Percentiles rank a stretch among this genome's conserved stretches.
phyloP scores from a whole-genome alignment of 129 eudicot genomes.

The Smallanthus sonchifolius region DNA sequence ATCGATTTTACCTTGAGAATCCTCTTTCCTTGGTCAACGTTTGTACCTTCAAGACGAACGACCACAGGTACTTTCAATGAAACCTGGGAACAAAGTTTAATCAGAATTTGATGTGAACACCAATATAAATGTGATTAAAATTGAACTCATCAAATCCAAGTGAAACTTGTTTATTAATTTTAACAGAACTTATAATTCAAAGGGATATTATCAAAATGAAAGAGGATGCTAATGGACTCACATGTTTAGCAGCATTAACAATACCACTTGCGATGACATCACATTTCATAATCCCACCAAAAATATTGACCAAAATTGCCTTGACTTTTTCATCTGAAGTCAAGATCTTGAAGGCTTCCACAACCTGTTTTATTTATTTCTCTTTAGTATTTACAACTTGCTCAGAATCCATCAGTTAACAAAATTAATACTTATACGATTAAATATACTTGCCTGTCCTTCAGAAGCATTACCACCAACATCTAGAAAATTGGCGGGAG shows the following conservation, averaged over 20 bases:
- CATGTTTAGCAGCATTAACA: conserved; percentile 96
- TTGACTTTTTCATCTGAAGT: conserved; percentile 96
- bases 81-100: conserved; percentile 50
- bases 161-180: not conserved
- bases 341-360: conserved; percentile 95
- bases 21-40: conserved; percentile 96
- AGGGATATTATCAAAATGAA: not conserved
- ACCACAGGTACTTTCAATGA: conserved; percentile 84
- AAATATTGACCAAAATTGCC: conserved; percentile 90
- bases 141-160: not conserved
- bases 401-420: not conserved
- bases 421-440: not conserved
- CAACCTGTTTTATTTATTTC: conserved; percentile 49
- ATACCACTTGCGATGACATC: conserved; percentile 97
- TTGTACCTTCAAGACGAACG: conserved; percentile 97
- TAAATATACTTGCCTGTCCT: conserved; percentile 47
- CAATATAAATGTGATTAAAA: not conserved
- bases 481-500: conserved; percentile 96
- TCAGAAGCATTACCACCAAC: conserved; percentile 99
- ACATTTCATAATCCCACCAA: conserved; percentile 98
- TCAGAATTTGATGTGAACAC: not conserved
- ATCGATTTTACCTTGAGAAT: conserved; percentile 71
- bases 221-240: conserved; percentile 26
- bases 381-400: not conserved
- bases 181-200: not conserved